Base-by-base conservation (phyloP, 768 basidiomycete species). In the Suillus subluteus region DNA sequence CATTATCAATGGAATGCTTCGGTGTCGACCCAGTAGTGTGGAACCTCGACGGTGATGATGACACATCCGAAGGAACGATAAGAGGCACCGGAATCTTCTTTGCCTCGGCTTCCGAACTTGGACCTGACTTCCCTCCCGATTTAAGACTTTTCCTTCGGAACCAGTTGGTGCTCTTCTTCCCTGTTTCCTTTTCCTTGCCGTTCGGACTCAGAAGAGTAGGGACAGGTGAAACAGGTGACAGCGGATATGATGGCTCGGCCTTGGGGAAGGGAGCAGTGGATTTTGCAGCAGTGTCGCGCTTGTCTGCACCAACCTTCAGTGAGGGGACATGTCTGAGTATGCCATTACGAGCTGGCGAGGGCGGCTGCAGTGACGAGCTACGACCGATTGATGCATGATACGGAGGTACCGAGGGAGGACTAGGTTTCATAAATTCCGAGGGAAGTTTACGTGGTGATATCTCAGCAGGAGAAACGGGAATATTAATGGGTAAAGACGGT, bases 151-250 rank as follows among this genome's bases (percentile, higher is more conserved):
- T 70, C 58, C 72, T 65, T 58, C 75, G 79, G 55, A 78, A 68
- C 79, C 79, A 78, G 8, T 67, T 48, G 66, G 72, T 71, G 65
- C 71, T 46, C 69, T 83, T 83, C 64, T 80, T 80, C 52, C 80
- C 83, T 70, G 80, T 69, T 70, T 84, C 81, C 81, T 72, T 80
- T 63, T 73, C 76, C 63, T 71, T 75, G 40, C 64, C 73, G 67
- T 64, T 67, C 23, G 59, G 59, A 30, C 26, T 61, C 46, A 65
- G 58, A 56, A 79, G 72, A 68, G 78, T 73, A 68, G 76, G 70
- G 41, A 75, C 71, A 68, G 81, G 68, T 56, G 76, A 65, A 37
- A 76, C 72, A 67, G 81, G 68, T 58, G 76, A 67, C 7, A 68
- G 71, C 2, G 61, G 64, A 3, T 73, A 73, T 35, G 59, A 59